Evolutionary conservation across 352 stramenopile species (phyloP).

Genomic region (Phytophthora fragariae): DNA sequence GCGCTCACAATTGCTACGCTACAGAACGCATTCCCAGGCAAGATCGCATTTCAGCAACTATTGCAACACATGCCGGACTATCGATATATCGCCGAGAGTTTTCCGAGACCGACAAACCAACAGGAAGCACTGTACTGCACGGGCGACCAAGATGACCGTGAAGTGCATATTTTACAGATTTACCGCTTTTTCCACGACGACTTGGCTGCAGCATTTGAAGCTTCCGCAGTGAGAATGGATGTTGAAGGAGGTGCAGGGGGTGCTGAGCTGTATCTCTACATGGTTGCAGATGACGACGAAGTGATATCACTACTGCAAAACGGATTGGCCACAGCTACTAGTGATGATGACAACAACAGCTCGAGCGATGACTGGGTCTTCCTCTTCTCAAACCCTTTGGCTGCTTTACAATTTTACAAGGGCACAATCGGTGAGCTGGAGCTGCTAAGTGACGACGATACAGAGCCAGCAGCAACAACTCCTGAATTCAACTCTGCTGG

Average conservation of each 20-base stretch:
- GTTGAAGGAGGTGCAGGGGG: conserved; percentile 27
- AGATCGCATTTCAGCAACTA: conserved; percentile 61
- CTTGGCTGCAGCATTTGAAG: conserved; percentile 41
- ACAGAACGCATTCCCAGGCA: conserved; percentile 39
- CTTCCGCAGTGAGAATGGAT: conserved; percentile 7
- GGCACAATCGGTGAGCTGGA: conserved; percentile 39
- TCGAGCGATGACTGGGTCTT: conserved; percentile 40
- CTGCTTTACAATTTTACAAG: conserved; percentile 43
- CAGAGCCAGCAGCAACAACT: neutral
- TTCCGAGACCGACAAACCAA: conserved; percentile 25
- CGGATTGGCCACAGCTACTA: conserved; percentile 29
- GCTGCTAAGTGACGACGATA: conserved; percentile 26
- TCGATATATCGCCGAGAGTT: conserved; percentile 53
- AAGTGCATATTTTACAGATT: conserved; percentile 49
- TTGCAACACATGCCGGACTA: conserved; percentile 52
- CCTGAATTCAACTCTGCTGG: conserved; percentile 11
- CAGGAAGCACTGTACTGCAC: neutral
- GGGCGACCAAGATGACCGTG: conserved; percentile 3
- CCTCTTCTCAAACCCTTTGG: conserved; percentile 49
- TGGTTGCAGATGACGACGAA: conserved; percentile 45
- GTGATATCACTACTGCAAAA: conserved; percentile 44
- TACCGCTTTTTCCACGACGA: conserved; percentile 58
- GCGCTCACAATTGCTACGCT: conserved; percentile 45
- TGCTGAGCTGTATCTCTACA: conserved; percentile 53
- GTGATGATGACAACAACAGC: neutral